Conservation (phyloP, 2,329 filamentous ascomycete genomes). For the Xylaria sp. region DNA sequence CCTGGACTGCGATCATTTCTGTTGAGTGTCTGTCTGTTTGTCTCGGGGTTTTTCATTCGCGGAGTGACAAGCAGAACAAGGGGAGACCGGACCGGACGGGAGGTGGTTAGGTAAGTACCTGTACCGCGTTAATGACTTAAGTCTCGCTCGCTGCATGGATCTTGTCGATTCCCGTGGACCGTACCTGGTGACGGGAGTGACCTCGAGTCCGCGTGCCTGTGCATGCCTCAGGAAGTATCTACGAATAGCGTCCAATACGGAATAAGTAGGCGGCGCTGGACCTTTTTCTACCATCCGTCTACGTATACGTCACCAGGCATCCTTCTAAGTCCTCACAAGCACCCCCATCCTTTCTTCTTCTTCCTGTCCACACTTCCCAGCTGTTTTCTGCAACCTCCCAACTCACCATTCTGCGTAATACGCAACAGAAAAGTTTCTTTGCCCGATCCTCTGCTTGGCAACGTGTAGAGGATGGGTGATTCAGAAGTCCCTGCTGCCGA, state of each 20-base stretch:
- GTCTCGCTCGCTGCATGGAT: background rate
- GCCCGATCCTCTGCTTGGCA: background rate
- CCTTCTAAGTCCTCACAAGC: too few species aligned
- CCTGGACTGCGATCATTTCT: background rate
- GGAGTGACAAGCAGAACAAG: background rate
- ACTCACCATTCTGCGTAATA: too few species aligned
- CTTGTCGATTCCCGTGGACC: background rate
- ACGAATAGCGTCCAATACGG: too few species aligned
- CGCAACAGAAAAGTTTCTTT: too few species aligned
- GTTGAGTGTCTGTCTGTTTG: background rate
- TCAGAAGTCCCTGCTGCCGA: slow-evolving; percentile 38
- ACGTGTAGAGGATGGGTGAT: slow-evolving; percentile 39
- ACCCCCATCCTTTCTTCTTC: background rate
- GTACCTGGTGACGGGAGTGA: too few species aligned
- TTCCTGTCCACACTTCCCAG: background rate
- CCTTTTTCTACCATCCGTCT: too few species aligned
- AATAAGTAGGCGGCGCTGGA: too few species aligned
- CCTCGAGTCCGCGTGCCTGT: too few species aligned
- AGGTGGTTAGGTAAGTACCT: background rate
- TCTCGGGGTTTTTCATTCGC: background rate
- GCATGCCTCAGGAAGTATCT: too few species aligned
- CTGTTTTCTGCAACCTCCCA: too few species aligned
- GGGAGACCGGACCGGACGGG: too few species aligned
- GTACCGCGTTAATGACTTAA: background rate
- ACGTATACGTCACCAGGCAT: too few species aligned